A percentile compares a stretch with the other conserved stretches of the same genome.
phyloP scores from a whole-genome alignment of 1,139 yeast species.

The Lodderomyces jiufengensis region DNA sequence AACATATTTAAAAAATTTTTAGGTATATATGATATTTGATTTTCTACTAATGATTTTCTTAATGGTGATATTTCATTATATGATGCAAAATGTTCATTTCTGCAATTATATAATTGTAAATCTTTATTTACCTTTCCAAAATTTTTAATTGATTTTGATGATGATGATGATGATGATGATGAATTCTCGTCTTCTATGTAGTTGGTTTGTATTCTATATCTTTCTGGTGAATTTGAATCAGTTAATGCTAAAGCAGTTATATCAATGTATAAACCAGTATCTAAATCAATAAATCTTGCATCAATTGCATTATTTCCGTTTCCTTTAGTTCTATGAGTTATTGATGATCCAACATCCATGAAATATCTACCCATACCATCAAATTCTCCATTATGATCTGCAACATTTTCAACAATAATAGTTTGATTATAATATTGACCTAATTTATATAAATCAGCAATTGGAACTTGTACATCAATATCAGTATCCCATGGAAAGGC shows the following conservation, averaged over 20 bases:
- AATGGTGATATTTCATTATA: slow-evolving; percentile 32
- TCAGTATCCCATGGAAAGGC: slow-evolving; percentile 56
- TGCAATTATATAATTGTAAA: slow-evolving; percentile 40
- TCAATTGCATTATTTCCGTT: slow-evolving; percentile 65
- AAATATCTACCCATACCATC: slow-evolving; percentile 41
- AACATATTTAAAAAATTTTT: slow-evolving; percentile 25
- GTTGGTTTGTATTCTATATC: slow-evolving; percentile 16
- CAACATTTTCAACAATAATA: slow-evolving; percentile 30
- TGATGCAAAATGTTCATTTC: slow-evolving; percentile 39
- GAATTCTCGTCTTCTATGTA: not conserved
- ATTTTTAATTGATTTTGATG: slow-evolving; percentile 14
- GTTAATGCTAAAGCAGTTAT: slow-evolving; percentile 52
- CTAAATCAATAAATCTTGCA: slow-evolving; percentile 76
- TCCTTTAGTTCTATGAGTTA: slow-evolving; percentile 30
- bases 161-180: slow-evolving; percentile 3
- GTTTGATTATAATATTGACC: slow-evolving; percentile 43
- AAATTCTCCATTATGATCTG: slow-evolving; percentile 24
- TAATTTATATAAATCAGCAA: slow-evolving; percentile 40
- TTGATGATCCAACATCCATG: slow-evolving; percentile 38
- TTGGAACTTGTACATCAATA: slow-evolving; percentile 55
- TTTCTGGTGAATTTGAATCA: slow-evolving; percentile 30
- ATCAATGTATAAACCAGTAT: slow-evolving; percentile 74
- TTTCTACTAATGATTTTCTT: slow-evolving; percentile 28
- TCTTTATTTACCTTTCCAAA: slow-evolving; percentile 19
- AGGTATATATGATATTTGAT: slow-evolving; percentile 34